Base-by-base conservation (phyloP, 164 flowering plant species). In the Stephania yunnanensis region DNA sequence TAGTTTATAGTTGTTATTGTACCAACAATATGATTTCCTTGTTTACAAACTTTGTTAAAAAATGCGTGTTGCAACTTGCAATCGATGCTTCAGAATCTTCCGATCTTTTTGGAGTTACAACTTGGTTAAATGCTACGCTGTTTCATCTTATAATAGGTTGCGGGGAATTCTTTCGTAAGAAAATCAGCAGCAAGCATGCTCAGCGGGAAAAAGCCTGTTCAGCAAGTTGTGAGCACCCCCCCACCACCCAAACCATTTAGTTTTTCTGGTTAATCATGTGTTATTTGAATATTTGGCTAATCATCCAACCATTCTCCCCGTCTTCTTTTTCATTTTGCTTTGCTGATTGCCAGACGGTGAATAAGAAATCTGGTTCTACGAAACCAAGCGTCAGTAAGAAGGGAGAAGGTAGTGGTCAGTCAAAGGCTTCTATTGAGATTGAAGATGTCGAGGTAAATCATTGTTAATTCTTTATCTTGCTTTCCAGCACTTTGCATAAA, bases 101-200 rank as follows among this genome's bases (percentile, higher is more conserved):
- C 8, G 9, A 7, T n/a, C 20, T 19, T 7, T 17, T 61, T 19
- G 6, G 66, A 20, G 20, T 61, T 61, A 19, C 66, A n/a, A 61
- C 25, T 4, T 61, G 20, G 66, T 61, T 20, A 61, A 50, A 61
- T n/a, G 17, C 22, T 45, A 25, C 15, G 9, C 29, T 25, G 45
- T 29, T 73, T 67, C 20, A 46, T 77, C 42, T 69, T 15, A 69
- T 48, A 74, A 71, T 83, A 95, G 99, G 78, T 86, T 72, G 78
- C 92, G 20, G 96, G 85, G 22, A 81, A 77, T 64, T 82, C 87
- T 31, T 85, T 87, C 84, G 92, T 87, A 68, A 83, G 85, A 84
- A 89, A 76, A 85, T 94, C 99, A 53, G 99, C 99, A 52, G 97
- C 98, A 66, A 92, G 99, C 83, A 90, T 96, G 99, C 93, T 96